A percentile compares a stretch with the other conserved stretches of the same genome.
These are phyloP conservation scores for Apiotrichum gamsii DNA, from an alignment of 1,284 basidiomycete species.

Conservation along the genomic window DNA sequence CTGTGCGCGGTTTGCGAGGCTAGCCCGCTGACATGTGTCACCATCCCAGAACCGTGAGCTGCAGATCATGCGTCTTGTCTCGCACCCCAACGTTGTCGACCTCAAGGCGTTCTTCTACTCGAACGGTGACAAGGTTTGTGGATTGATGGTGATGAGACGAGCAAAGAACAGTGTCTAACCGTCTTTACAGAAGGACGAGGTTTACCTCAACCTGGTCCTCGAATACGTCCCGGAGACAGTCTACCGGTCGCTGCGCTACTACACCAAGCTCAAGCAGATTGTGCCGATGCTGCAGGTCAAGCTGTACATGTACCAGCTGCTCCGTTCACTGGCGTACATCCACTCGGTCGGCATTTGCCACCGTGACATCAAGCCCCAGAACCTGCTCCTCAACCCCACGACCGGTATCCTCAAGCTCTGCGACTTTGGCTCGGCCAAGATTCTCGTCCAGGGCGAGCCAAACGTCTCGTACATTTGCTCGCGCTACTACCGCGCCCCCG, in stretches of 20 bases:
- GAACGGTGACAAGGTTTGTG: constrained; percentile 92
- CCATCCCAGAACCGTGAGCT: constrained; percentile 98
- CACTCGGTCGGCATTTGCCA: constrained; percentile 64
- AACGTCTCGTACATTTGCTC: constrained; percentile 99
- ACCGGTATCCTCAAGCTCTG: constrained; percentile 96
- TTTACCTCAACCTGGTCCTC: constrained; percentile 97
- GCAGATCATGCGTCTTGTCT: constrained; percentile 98
- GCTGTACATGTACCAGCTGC: constrained; percentile 60
- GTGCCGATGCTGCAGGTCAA: constrained; percentile 99
- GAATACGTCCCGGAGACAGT: constrained; percentile 99
- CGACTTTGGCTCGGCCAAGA: constrained; percentile 99
- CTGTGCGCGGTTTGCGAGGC: neutral
- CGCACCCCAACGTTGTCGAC: constrained; percentile 96
- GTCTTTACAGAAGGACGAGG: constrained; percentile 68
- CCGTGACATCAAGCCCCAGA: constrained; percentile 99
- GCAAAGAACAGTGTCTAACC: neutral
- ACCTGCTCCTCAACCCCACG: constrained; percentile 90
- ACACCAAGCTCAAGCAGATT: constrained; percentile 98
- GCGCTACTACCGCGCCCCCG: constrained; percentile 96
- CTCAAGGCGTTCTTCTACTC: constrained; percentile 98
- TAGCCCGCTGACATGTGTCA: neutral
- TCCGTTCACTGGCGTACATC: constrained; percentile 53
- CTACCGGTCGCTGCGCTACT: constrained; percentile 96
- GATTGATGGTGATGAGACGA: neutral
- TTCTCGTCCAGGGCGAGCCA: constrained; percentile 92